Evolutionary conservation across 2,329 filamentous ascomycete genomes (phyloP), one percentile per base, ranked within the genome.

Genomic region (Harringtonia lauricola): DNA sequence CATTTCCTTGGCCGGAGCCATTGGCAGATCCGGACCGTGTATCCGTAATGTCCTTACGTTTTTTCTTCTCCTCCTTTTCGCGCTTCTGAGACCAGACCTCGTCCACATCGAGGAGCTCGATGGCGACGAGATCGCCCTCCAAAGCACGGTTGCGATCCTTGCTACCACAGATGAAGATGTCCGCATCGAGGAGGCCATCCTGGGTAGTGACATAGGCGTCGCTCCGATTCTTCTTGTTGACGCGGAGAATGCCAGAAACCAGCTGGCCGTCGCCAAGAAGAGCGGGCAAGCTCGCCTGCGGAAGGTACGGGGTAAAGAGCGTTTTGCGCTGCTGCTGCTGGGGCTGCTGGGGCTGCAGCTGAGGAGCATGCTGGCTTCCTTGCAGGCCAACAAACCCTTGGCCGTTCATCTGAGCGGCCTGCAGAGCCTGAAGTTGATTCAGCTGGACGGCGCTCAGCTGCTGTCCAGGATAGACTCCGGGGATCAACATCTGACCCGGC

Each of bases 1-100:
- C 65, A 44, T 70, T 69, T 51, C 75, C 74, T 59, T 83, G 75
- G 55, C 76, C 80, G 49, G 80, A 80, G 51, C 83, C 83, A 56
- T 79, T 86, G 51, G 77, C 83, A 49, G 83, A 83, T 52, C 82
- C 82, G 42, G 78, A 79, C 51, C 90, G 81, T 47, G 86, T 89
- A 60, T 96, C 92, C 29, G 88, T 94, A 47, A 95, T 94, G 58
- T 98, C 92, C 72, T 98, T 98, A 63, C 92, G 86, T 71, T 96
- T 98, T 79, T 98, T 98, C 76, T 98, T 98, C 64, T 98, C 92
- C 66, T 98, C 92, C 64, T 98, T 98, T 64, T 98, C 92, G 45
- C 88, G 86, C 74, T 98, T 98, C 70, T 98, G 92, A 21, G 83
- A 79, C 92, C 92, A 98, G 3, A 98, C 92, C 59, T 98, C 92